phyloP scores from a whole-genome alignment of 352 stramenopile species.

The Globisporangium radiosum region DNA sequence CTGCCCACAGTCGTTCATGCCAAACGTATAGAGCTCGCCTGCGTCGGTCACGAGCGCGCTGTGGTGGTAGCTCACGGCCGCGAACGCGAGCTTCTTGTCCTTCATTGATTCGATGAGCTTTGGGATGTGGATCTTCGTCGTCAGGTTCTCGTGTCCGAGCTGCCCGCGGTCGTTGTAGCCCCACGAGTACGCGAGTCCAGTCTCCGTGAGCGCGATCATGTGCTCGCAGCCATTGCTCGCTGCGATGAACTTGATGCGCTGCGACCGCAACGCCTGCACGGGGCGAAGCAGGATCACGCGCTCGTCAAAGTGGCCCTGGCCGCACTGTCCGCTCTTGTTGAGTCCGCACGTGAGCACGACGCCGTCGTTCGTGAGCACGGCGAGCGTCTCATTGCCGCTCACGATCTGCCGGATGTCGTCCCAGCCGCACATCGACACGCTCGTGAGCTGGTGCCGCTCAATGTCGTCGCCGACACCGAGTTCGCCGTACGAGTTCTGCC shows the following conservation, averaged over 20 bases:
- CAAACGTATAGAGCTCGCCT: conserved; percentile 82
- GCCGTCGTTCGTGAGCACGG: conserved; percentile 76
- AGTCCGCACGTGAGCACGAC: conserved; percentile 77
- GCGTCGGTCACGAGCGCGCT: conserved; percentile 68
- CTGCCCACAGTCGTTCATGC: conserved; percentile 87
- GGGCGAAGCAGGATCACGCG: conserved; percentile 78
- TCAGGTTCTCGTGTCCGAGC: conserved; percentile 78
- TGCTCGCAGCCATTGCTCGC: conserved; percentile 87
- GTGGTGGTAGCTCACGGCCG: conserved; percentile 83
- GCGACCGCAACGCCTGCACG: conserved; percentile 68
- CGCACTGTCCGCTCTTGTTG: conserved; percentile 87
- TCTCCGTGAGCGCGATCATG: conserved; percentile 80
- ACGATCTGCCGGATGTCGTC: conserved; percentile 80
- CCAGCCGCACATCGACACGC: conserved; percentile 71
- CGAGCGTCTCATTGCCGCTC: conserved; percentile 78
- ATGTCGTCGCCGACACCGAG: conserved; percentile 82
- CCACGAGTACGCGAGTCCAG: conserved; percentile 78
- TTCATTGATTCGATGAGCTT: conserved; percentile 83
- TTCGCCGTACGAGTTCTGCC: conserved; percentile 87
- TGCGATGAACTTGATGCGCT: conserved; percentile 75
- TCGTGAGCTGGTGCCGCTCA: conserved; percentile 72
- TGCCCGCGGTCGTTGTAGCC: conserved; percentile 86
- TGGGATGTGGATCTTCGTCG: conserved; percentile 77
- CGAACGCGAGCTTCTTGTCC: conserved; percentile 74
- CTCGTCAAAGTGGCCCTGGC: conserved; percentile 84